Base-by-base conservation (phyloP, 176 grass and related monocot genomes). In the Themeda triandra region DNA sequence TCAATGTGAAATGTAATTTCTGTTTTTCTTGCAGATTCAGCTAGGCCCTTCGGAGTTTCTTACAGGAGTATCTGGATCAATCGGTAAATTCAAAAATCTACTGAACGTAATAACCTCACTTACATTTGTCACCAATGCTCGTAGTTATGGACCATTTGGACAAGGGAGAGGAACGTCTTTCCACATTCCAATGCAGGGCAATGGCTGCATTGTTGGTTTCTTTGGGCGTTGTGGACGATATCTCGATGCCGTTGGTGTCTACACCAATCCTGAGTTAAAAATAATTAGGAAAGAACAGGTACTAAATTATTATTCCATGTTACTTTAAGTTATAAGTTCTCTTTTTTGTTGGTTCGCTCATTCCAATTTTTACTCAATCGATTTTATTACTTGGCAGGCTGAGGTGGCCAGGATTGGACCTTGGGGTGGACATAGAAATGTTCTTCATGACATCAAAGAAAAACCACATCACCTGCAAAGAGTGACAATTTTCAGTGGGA, bases 71-170 rank as follows among this genome's bases (percentile, higher is more conserved):
- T 63, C 24, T 14, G 59, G 59, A 28, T 6, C 59, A 28, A 63
- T 63, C 4, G 24, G 59, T 15, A 13, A 12, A 15, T 65, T 30
- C 27, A 2, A 31, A 0, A 17, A 12, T 13, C 11, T 5, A 27
- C 10, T 0, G 13, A 37, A 36, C 10, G 67, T 69, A 23, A 23
- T 69, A 39, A 69, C 67, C 4, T 69, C 67, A 2, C 67, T 69
- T 2, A 69, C 35, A 0, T 69, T 69, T 12, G 18, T 37, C 35
- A 69, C 67, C 33, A 69, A 69, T 5, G 7, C 19, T 40, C 15
- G 21, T 69, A 69, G 67, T 35, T 36, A n/a, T 13, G 67, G 67
- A 40, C 67, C 67, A n/a, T 69, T 40, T 69, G 67, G 67, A 69
- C 0, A 6, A 39, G 33, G 19, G 33, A 5, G 35, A 24, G 67